Base-by-base conservation (phyloP, 2,329 filamentous ascomycete genomes). In the Elsinoe ampelina region DNA sequence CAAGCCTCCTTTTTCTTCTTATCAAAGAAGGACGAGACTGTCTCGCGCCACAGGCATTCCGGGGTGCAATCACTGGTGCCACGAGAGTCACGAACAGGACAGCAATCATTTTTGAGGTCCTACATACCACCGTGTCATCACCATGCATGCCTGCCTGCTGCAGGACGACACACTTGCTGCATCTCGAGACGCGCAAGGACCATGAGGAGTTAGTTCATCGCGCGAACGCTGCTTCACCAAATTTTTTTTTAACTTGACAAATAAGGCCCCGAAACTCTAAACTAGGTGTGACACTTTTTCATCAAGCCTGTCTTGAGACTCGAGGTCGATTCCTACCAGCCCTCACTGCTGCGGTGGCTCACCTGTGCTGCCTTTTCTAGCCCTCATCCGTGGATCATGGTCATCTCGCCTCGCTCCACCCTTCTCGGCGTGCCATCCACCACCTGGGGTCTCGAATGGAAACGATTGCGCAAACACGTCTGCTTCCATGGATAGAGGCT, bases 351-450 rank as follows among this genome's bases (percentile, higher is more conserved):
- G 34, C 30, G 38, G 48, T 52, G 48, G 48, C 48, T 52, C 48
- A 52, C 26, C 48, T 52, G 32, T n/a, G 48, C 22, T 43, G 41
- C 26, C 15, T 48, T 48, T 48, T 17, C 22, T 48, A 32, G 30
- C 43, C 26, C 13, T 35, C 26, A 50, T 17, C 45, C 45, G 15
- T 50, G 45, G 41, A 17, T 45, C 41, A 45, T 45, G 19, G 39
- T 22, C 45, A 30, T 52, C 34, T 38, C 48, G 48, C 19, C 48
- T 52, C 32, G 26, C 48, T 52, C 35, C 48, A 35, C 48, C 45
- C 11, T 15, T 50, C 26, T 50, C 45, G 45, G 45, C 45, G 45
- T 50, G 45, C 26, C 45, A 15, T 35, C 45, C 26, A 50, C 26
- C 26, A 35, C 5, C 10, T 20, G 3, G 13, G n/a, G 45, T 50